Evolutionary conservation across 345 rosid species (phyloP), one percentile per base, ranked within the genome.

Genomic region (Salix exigua): DNA sequence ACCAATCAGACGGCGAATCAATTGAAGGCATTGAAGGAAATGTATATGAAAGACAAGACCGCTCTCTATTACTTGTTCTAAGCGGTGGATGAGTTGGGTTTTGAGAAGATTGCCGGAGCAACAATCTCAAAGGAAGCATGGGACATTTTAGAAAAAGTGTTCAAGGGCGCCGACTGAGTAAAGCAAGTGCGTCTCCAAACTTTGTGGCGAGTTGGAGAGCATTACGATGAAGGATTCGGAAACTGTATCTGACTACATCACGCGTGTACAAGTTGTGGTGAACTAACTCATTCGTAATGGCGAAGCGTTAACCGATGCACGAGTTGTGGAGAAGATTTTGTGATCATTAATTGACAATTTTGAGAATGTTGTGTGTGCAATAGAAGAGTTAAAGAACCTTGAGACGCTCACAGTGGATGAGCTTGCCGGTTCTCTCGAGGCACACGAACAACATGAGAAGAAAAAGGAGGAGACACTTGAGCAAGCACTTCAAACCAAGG

Each of bases 311-410:
- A 51, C 7, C 0, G 74, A 72, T 51, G 42, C 46, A 2, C 23
- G 19, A 33, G 65, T 72, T 17, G 30, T 72, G 26, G 74, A 72
- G 46, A 72, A 72, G 31, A 55, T 72, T 14, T 2, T 71, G 48
- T 0, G 64, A 12, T 75, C 72, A 6, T 67, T 75, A 26, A 48
- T 66, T 1, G 72, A 75, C 13, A 67, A 42, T 66, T 75, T 75
- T 44, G 72, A 74, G 62, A 74, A 74, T 74, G 77, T 74, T 42
- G 71, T 65, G 17, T 74, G 70, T 25, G 60, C 40, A 4, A 75
- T 75, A 6, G 64, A 72, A 30, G 75, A 48, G 73, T 69, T 67
- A 38, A 76, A 67, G 53, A 67, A 76, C 26, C 63, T 75, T 9
- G 48, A 2, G 19, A 21, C 12, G 31, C 3, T 76, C 21, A 69